Evolutionary conservation across 1,139 yeast species (phyloP).

Genomic region (Debaryomyces singareniensis): DNA sequence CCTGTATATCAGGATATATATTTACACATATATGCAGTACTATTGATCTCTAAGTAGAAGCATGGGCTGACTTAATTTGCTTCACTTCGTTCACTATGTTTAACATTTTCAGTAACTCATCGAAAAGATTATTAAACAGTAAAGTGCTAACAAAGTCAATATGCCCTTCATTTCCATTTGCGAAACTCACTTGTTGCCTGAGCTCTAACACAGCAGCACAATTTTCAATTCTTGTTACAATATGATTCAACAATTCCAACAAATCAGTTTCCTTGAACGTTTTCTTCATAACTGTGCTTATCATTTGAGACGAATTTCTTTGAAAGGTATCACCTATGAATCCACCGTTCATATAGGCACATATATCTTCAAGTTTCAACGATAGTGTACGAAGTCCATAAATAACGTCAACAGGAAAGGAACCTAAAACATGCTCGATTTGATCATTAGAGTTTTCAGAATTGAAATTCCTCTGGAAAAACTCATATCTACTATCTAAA

Average conservation of each 20-base stretch:
- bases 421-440: conserved; percentile 27
- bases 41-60: too few relatives aligned
- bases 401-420: conserved; percentile 38
- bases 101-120: conserved; percentile 14
- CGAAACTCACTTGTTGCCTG: conserved; percentile 25
- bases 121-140: conserved; percentile 20
- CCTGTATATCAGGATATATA: too few relatives aligned
- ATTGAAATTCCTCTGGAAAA: conserved; percentile 27
- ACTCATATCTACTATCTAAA: conserved; percentile 51
- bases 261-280: conserved; percentile 29
- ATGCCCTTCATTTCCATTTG: conserved; percentile 18
- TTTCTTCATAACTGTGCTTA: conserved; percentile 15
- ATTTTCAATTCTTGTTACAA: conserved; percentile 59
- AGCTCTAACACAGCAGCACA: conserved; percentile 33
- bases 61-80: neutral
- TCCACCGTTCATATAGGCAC: conserved; percentile 32
- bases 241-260: conserved; percentile 51
- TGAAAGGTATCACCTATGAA: conserved; percentile 22
- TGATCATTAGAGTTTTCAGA: conserved; percentile 12
- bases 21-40: neutral
- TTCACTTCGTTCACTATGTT: neutral
- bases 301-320: conserved; percentile 19
- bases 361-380: conserved; percentile 43
- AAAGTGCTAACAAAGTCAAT: conserved; percentile 17
- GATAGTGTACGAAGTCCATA: conserved; percentile 44